Evolutionary conservation across 768 basidiomycete genomes (phyloP).

Genomic region (Termitomyces sp.): DNA sequence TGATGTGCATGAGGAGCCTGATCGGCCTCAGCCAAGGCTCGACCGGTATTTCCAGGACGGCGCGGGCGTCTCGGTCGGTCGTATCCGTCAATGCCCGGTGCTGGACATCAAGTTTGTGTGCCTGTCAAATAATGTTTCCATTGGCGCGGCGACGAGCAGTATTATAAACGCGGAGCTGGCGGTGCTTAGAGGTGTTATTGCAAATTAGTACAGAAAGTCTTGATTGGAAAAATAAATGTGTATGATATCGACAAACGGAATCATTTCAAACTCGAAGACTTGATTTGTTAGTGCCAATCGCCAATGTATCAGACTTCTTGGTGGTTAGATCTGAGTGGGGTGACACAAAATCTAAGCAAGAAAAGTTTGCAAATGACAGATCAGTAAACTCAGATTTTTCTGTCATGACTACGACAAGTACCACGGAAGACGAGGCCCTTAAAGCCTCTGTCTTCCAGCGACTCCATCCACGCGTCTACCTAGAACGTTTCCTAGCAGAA

Average conservation of each 20-base stretch:
- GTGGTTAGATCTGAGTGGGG: neutral
- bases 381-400: constrained; percentile 1
- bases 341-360: neutral
- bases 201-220: neutral
- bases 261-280: neutral
- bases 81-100: constrained; percentile 87
- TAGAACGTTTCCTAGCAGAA: constrained; percentile 80
- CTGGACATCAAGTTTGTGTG: constrained; percentile 96
- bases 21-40: constrained; percentile 90
- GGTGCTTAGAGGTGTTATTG: constrained; percentile 56
- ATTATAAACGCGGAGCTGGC: constrained; percentile 98
- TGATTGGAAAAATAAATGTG: neutral
- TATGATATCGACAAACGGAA: constrained; percentile 1
- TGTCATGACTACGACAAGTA: constrained; percentile 5
- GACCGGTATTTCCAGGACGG: constrained; percentile 90
- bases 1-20: constrained; percentile 87
- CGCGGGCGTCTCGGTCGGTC: constrained; percentile 85
- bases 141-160: constrained; percentile 94
- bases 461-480: constrained; percentile 83
- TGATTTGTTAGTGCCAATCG: neutral
- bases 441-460: constrained; percentile 72
- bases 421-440: constrained; percentile 27
- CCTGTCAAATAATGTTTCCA: constrained; percentile 87
- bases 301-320: neutral
- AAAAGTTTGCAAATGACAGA: neutral